These are phyloP conservation scores for Neurospora sp. DNA, from an alignment of 495 filamentous ascomycete species.

Conservation along the genomic window DNA sequence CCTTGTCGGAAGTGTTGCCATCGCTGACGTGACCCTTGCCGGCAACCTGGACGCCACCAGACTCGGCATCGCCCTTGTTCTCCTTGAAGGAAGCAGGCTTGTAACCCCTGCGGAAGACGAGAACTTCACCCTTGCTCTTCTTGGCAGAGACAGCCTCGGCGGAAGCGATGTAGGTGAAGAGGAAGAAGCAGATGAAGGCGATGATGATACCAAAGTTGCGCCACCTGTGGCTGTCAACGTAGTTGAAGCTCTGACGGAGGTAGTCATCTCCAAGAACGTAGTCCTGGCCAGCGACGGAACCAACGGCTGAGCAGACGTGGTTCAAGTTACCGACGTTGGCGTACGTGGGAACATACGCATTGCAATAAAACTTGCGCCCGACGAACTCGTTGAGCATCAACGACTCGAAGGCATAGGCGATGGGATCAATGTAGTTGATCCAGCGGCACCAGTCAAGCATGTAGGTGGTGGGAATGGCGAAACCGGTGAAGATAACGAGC, in stretches of 20 bases:
- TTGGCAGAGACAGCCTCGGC: constrained; percentile 69
- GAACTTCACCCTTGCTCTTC: constrained; percentile 79
- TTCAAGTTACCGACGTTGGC: constrained; percentile 26
- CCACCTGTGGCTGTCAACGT: constrained; percentile 57
- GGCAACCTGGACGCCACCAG: constrained; percentile 36
- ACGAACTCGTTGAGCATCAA: constrained; percentile 89
- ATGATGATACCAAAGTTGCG: constrained; percentile 75
- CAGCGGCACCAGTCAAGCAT: constrained; percentile 83
- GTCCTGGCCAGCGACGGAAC: constrained; percentile 46
- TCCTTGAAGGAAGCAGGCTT: constrained; percentile 49
- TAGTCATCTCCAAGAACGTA: constrained; percentile 59
- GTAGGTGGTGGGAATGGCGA: constrained; percentile 64
- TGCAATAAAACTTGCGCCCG: constrained; percentile 53
- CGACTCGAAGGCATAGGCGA: constrained; percentile 79
- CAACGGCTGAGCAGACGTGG: constrained; percentile 51
- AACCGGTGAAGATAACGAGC: constrained; percentile 83
- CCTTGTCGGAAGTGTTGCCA: constrained; percentile 40
- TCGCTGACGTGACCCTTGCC: constrained; percentile 32
- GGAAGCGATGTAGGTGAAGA: constrained; percentile 53
- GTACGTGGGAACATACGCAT: constrained; percentile 53
- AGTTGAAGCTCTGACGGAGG: constrained; percentile 48
- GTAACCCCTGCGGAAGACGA: constrained; percentile 74
- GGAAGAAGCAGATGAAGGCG: constrained; percentile 60
- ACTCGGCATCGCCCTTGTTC: constrained; percentile 43
- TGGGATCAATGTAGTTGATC: constrained; percentile 79